Evolutionary conservation across 148 eudicot genomes (phyloP), one percentile per base, ranked within the genome.

Genomic region (Nyssa sinensis): DNA sequence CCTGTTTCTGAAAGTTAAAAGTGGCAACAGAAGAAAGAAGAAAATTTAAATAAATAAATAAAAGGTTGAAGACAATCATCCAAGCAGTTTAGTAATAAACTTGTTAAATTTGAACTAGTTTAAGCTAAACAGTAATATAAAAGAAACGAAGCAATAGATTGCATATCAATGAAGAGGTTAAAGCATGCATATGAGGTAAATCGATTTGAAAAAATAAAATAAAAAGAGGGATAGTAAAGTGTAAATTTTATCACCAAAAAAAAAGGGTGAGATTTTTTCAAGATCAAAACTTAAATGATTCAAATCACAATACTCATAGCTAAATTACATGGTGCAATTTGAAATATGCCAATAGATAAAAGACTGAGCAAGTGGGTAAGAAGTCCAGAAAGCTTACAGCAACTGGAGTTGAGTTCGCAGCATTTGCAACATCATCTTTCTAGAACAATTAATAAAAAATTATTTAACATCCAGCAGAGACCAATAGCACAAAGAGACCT

Each of bases 1-100:
- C 93, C 82, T 90, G 98, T 80, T 83, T 90, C 98, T 95, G 91
- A 66, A 83, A 76, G 24, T 71, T 74, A 72, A 58, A 64, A 23
- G 31, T 57, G 75, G 60, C 11, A 57, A 65, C 29, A 71, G 30
- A 53, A 77, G 44, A 57, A 65, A 53, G 14, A 13, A 63, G 57
- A 7, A 28, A 75, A 62, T 13, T 66, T 27, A 35, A 59, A 60
- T n/a, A n/a, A n/a, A n/a, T n/a, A n/a, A n/a, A n/a, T n/a, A n/a
- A n/a, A n/a, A n/a, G n/a, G 64, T 41, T 17, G 31, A 30, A 57
- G 41, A 30, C 14, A 25, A 0, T 5, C 63, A 27, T 39, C 19
- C 10, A 68, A 7, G 0, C 27, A 7, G n/a, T 17, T 19, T 24
- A 13, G 6, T 55, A 14, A 44, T 5, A 17, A n/a, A 19, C 17